Conservation (phyloP, 2,329 filamentous ascomycete species). For the Xylaria multiplex region DNA sequence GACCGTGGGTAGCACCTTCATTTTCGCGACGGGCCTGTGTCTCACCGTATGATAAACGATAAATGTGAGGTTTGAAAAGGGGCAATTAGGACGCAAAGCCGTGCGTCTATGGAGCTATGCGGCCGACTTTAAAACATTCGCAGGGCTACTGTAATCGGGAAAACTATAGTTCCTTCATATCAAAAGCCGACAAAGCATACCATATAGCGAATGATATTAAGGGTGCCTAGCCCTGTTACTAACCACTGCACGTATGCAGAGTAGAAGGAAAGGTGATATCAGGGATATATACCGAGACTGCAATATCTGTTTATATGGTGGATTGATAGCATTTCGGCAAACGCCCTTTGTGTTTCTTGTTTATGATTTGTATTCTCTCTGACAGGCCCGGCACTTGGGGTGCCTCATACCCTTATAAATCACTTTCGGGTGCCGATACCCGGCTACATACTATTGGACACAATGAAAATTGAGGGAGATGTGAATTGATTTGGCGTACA, state of each 20-base stretch:
- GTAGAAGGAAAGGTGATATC: not conserved
- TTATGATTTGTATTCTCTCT: not conserved
- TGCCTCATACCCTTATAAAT: not conserved
- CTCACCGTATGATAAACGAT: not conserved
- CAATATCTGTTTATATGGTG: slow-evolving; percentile 16
- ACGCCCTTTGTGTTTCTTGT: not conserved
- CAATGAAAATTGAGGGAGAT: slow-evolving; percentile 2
- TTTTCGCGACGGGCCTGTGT: slow-evolving; percentile 7
- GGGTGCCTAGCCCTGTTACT: not conserved
- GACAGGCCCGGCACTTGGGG: slow-evolving; percentile 19
- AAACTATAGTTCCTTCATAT: not conserved
- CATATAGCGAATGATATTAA: not conserved
- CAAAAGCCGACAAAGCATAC: not conserved
- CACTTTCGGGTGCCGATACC: slow-evolving; percentile 9
- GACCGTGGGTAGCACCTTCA: slow-evolving; percentile 26
- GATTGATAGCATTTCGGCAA: not conserved
- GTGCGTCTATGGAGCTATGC: not conserved
- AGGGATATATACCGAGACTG: slow-evolving; percentile 14
- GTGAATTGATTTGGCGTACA: slow-evolving; percentile 8
- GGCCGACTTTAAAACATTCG: slow-evolving; percentile 4
- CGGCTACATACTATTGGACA: slow-evolving; percentile 24
- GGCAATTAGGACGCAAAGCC: too few relatives aligned
- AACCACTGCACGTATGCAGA: not conserved
- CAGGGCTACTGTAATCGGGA: not conserved
- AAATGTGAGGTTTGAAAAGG: not conserved